phyloP scores from a whole-genome alignment of 139 green algal genomes.

The Yamagishiella unicocca region DNA sequence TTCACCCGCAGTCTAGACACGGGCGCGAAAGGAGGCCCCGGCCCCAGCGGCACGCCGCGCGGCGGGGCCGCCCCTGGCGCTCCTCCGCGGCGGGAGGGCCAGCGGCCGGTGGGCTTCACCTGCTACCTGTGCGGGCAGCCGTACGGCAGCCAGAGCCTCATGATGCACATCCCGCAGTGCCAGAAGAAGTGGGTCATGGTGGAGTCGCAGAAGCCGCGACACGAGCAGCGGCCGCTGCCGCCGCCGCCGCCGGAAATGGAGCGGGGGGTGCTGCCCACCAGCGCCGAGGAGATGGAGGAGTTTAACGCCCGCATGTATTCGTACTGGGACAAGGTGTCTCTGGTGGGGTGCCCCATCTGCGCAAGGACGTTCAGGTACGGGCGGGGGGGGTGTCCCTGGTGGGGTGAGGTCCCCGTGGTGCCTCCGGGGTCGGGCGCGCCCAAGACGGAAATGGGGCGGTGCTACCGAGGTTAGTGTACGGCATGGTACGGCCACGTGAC shows the following conservation, averaged over 20 bases:
- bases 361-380: slow-evolving; percentile 58
- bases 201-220: slow-evolving; percentile 49
- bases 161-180: slow-evolving; percentile 63
- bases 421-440: no score
- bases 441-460: no score
- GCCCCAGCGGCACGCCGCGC: background rate
- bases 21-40: background rate
- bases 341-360: slow-evolving; percentile 58
- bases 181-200: slow-evolving; percentile 65
- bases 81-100: background rate
- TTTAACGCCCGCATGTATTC: slow-evolving; percentile 69
- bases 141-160: slow-evolving; percentile 51
- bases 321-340: slow-evolving; percentile 62
- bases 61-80: background rate
- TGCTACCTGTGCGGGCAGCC: slow-evolving; percentile 63
- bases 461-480: no score
- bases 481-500: background rate
- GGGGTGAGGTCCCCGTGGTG: no score
- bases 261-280: slow-evolving; percentile 34
- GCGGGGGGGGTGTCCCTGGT: background rate
- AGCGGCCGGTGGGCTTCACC: slow-evolving; percentile 42
- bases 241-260: slow-evolving; percentile 38
- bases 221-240: slow-evolving; percentile 62
- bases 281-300: slow-evolving; percentile 34
- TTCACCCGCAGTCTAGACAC: slow-evolving; percentile 11